These are phyloP conservation scores for Triangularia setosa DNA, from an alignment of 2,329 filamentous ascomycete genomes.

Conservation along the genomic window DNA sequence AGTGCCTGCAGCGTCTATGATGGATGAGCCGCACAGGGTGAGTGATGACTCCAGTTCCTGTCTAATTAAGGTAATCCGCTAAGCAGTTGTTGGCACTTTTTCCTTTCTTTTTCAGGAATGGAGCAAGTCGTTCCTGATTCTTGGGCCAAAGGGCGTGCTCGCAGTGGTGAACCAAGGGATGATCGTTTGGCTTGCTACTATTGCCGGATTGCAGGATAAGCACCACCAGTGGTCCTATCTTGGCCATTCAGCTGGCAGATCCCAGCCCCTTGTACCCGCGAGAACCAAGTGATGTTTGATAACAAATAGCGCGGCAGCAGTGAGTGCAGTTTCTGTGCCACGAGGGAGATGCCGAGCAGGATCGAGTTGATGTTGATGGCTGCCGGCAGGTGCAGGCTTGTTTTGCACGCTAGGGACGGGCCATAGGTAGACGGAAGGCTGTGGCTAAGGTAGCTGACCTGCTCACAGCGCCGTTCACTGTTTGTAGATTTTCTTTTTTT, in stretches of 20 bases:
- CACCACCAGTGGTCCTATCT: slow-evolving; percentile 12
- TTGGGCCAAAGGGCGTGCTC: slow-evolving; percentile 1
- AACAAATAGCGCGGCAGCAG: slow-evolving; percentile 21
- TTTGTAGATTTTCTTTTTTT: slow-evolving; percentile 7
- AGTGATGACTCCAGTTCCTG: slow-evolving; percentile 13
- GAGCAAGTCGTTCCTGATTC: slow-evolving; percentile 2
- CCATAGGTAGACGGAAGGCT: slow-evolving; percentile 12
- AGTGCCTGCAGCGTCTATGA: slow-evolving; percentile 2
- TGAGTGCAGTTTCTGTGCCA: slow-evolving; percentile 18
- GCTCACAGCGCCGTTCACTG: slow-evolving; percentile 9
- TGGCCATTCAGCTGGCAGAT: slow-evolving; percentile 24
- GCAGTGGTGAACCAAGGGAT: neutral
- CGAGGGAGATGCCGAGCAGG: slow-evolving; percentile 9
- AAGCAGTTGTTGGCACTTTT: slow-evolving; percentile 12
- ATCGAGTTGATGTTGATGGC: neutral
- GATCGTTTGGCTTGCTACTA: slow-evolving; percentile 10
- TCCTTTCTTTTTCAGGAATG: slow-evolving; percentile 4
- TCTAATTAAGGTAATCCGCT: slow-evolving; percentile 7
- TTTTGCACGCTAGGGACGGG: slow-evolving; percentile 19
- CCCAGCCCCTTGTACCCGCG: slow-evolving; percentile 14
- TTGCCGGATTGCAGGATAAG: slow-evolving; percentile 24
- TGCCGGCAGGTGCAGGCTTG: slow-evolving; percentile 17
- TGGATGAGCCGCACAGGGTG: slow-evolving; percentile 11
- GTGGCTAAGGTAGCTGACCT: neutral
- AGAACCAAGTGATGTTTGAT: slow-evolving; percentile 11